These are phyloP conservation scores for Boletus bicolor DNA, from an alignment of 768 basidiomycete genomes.

Conservation along the genomic window DNA sequence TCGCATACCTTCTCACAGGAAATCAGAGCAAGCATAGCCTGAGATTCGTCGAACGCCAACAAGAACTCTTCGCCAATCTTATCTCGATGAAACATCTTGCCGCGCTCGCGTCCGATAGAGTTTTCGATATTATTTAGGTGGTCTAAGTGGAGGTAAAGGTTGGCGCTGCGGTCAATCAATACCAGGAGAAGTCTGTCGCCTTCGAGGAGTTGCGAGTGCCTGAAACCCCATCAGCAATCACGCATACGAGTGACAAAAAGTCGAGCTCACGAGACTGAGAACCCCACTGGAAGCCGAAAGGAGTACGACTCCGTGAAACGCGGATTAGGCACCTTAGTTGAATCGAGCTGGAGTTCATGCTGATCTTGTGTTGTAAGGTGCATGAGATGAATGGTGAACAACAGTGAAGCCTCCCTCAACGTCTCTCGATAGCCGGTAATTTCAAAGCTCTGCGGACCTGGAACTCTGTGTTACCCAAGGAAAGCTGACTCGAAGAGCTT, in stretches of 20 bases:
- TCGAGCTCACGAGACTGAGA: conserved; percentile 23
- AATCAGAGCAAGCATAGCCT: conserved; percentile 46
- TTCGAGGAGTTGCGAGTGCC: conserved; percentile 41
- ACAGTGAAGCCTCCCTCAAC: conserved; percentile 18
- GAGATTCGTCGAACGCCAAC: conserved; percentile 51
- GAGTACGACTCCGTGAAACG: conserved; percentile 26
- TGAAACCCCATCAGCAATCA: conserved; percentile 7
- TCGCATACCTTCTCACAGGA: conserved; percentile 39
- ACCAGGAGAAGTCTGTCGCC: conserved; percentile 40
- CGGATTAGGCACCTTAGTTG: conserved; percentile 18
- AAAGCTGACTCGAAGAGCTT: background rate
- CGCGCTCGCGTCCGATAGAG: conserved; percentile 31
- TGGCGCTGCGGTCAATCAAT: conserved; percentile 31
- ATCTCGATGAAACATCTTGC: conserved; percentile 39
- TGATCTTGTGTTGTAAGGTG: conserved; percentile 29
- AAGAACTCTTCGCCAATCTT: conserved; percentile 46
- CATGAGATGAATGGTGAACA: conserved; percentile 28
- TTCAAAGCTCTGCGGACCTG: conserved; percentile 17
- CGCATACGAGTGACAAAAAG: background rate
- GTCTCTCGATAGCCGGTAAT: conserved; percentile 20
- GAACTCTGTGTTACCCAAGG: background rate
- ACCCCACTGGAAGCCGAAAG: conserved; percentile 23
- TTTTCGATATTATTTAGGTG: conserved; percentile 29
- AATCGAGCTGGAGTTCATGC: conserved; percentile 29
- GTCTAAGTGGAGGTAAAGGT: conserved; percentile 40